Evolutionary conservation across 768 basidiomycete genomes (phyloP).

Genomic region (Multifurca ochricompacta): DNA sequence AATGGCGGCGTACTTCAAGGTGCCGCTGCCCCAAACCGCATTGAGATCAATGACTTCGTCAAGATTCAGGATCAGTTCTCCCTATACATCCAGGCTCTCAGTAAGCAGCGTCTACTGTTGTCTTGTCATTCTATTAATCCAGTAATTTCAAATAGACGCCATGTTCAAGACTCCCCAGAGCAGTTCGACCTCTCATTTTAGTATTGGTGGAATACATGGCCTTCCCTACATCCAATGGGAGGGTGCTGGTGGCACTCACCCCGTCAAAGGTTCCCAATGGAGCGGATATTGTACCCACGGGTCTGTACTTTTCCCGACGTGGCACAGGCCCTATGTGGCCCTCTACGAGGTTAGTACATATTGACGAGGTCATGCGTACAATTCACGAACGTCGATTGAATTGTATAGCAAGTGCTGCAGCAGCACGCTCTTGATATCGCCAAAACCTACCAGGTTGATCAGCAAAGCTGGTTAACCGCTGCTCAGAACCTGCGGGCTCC

Average conservation of each 20-base stretch:
- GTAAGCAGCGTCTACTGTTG: constrained; percentile 27
- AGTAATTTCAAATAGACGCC: constrained; percentile 21
- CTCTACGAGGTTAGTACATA: constrained; percentile 38
- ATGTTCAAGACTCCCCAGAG: constrained; percentile 29
- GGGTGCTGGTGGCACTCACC: constrained; percentile 27
- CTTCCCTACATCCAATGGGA: constrained; percentile 41
- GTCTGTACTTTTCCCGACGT: constrained; percentile 45
- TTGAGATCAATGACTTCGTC: constrained; percentile 24
- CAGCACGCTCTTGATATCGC: constrained; percentile 36
- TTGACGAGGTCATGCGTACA: background rate
- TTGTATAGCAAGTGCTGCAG: constrained; percentile 40
- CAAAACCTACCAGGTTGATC: constrained; percentile 28
- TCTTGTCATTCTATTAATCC: background rate
- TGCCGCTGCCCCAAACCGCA: constrained; percentile 16
- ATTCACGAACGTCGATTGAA: background rate
- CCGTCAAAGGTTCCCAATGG: constrained; percentile 26
- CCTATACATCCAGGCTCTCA: constrained; percentile 43
- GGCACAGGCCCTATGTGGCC: constrained; percentile 47
- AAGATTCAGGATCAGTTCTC: constrained; percentile 40
- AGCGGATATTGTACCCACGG: constrained; percentile 53
- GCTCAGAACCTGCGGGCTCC: constrained; percentile 34
- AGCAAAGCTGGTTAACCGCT: constrained; percentile 27
- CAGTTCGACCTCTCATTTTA: constrained; percentile 34
- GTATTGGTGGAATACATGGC: constrained; percentile 46
- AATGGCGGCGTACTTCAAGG: constrained; percentile 5